Evolutionary conservation across 768 basidiomycete species (phyloP).

Genomic region (Daedalea quercina): DNA sequence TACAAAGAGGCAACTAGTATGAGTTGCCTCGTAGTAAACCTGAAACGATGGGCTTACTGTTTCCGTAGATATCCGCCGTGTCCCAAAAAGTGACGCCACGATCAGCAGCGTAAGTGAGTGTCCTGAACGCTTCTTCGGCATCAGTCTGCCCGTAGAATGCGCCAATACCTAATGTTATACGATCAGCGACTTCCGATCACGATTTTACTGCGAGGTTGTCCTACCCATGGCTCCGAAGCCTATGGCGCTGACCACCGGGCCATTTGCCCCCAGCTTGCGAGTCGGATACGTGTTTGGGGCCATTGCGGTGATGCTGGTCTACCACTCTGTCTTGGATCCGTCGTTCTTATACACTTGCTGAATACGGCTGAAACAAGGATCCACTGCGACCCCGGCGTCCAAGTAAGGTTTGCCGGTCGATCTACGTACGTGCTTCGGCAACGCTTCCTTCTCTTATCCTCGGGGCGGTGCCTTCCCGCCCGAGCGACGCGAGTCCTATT

Average conservation of each 20-base stretch:
- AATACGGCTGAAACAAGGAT: too few relatives aligned
- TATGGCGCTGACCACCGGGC: neutral
- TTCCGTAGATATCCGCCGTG: conserved; percentile 35
- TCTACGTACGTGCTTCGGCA: too few relatives aligned
- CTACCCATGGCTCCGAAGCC: neutral
- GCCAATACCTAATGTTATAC: neutral
- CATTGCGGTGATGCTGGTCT: too few relatives aligned
- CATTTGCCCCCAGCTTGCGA: too few relatives aligned
- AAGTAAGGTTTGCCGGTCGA: too few relatives aligned
- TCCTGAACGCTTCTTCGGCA: conserved; percentile 16
- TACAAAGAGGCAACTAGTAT: neutral
- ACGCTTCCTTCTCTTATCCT: too few relatives aligned
- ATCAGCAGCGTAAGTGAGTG: conserved; percentile 34
- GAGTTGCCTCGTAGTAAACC: neutral
- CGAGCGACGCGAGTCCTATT: too few relatives aligned
- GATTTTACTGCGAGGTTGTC: neutral
- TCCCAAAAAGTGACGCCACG: conserved; percentile 42
- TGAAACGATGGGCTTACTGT: conserved; percentile 12
- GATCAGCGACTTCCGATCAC: neutral
- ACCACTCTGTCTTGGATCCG: too few relatives aligned
- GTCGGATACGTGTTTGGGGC: too few relatives aligned
- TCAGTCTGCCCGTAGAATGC: neutral
- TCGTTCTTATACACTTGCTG: too few relatives aligned
- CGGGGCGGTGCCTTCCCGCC: too few relatives aligned
- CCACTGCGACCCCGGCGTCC: too few relatives aligned